Percentiles rank a stretch among this genome's conserved stretches.
Evolutionary conservation across 2,329 filamentous ascomycete species (phyloP).

Genomic region (Epichloe gansuensis): DNA sequence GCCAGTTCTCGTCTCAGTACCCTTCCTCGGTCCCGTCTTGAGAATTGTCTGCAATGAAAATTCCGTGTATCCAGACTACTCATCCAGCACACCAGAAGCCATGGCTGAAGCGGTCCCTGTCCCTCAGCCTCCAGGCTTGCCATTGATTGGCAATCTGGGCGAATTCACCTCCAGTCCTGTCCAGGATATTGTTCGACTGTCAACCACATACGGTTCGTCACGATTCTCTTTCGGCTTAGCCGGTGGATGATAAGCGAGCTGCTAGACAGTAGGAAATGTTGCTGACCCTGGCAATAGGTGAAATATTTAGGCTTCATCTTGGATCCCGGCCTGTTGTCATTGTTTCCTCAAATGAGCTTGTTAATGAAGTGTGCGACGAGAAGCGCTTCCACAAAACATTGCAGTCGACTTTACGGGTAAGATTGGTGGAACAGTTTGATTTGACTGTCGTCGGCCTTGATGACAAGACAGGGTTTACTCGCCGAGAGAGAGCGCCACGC

Average conservation of each 20-base stretch:
- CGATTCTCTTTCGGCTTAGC: background rate
- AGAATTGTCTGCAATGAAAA: too few species aligned
- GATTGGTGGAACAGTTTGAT: slow-evolving; percentile 1
- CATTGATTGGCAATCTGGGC: slow-evolving; percentile 51
- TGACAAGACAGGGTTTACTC: too few species aligned
- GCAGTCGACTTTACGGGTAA: slow-evolving; percentile 30
- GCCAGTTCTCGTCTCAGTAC: too few species aligned
- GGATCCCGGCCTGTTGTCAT: slow-evolving; percentile 36
- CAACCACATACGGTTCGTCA: slow-evolving; percentile 50
- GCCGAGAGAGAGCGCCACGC: too few species aligned
- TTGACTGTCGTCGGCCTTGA: too few species aligned
- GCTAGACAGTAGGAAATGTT: too few species aligned
- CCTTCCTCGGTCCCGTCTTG: too few species aligned
- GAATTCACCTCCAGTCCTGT: slow-evolving; percentile 51
- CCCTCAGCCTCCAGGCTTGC: slow-evolving; percentile 51
- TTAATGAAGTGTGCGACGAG: slow-evolving; percentile 55
- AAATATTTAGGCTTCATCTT: slow-evolving; percentile 46
- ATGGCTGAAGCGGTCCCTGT: slow-evolving; percentile 35
- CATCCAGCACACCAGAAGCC: slow-evolving; percentile 4
- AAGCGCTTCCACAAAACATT: slow-evolving; percentile 51
- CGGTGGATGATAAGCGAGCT: too few species aligned
- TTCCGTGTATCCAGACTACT: background rate
- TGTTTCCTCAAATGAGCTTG: slow-evolving; percentile 39
- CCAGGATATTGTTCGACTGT: slow-evolving; percentile 41
- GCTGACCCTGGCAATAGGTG: slow-evolving; percentile 25